Evolutionary conservation across 2,329 filamentous ascomycete genomes (phyloP).

Genomic region (Curvularia spicifera): DNA sequence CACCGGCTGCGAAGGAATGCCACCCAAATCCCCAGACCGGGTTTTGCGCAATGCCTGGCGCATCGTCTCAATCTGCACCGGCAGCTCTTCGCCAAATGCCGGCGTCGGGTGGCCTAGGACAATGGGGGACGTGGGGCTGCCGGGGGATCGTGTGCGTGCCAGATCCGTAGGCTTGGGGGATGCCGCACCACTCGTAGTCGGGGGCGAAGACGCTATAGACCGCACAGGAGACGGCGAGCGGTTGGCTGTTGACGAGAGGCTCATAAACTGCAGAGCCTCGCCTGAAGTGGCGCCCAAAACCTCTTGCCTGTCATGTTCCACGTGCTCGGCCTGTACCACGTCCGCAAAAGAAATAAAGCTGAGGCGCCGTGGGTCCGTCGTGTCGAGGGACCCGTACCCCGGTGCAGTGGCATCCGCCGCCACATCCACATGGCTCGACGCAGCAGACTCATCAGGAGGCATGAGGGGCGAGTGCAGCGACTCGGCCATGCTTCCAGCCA

Average conservation of each 20-base stretch:
- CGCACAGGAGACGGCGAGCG: slow-evolving; percentile 81
- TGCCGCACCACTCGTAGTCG: slow-evolving; percentile 76
- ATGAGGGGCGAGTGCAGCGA: slow-evolving; percentile 45
- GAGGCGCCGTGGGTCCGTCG: slow-evolving; percentile 77
- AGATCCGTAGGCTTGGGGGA: slow-evolving; percentile 75
- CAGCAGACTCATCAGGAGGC: slow-evolving; percentile 38
- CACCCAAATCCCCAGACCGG: slow-evolving; percentile 77
- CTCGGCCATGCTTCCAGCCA: slow-evolving; percentile 52
- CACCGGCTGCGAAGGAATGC: slow-evolving; percentile 49
- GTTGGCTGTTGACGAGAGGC: slow-evolving; percentile 66
- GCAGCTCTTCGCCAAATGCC: slow-evolving; percentile 70
- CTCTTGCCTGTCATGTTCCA: slow-evolving; percentile 62
- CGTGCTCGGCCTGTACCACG: slow-evolving; percentile 85
- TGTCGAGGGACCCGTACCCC: slow-evolving; percentile 78
- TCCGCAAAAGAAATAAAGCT: slow-evolving; percentile 98
- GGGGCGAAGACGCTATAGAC: slow-evolving; percentile 78
- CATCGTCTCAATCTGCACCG: slow-evolving; percentile 92
- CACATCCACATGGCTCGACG: slow-evolving; percentile 31
- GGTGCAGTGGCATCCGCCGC: slow-evolving; percentile 58
- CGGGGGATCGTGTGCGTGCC: slow-evolving; percentile 65
- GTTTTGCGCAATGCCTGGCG: slow-evolving; percentile 84
- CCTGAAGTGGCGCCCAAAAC: slow-evolving; percentile 27
- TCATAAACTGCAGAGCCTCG: slow-evolving; percentile 73
- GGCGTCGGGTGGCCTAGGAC: slow-evolving; percentile 59
- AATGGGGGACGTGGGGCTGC: slow-evolving; percentile 62